Evolutionary conservation across 108 stramenopile species (phyloP), one percentile per base, ranked within the genome.

Genomic region (Pseudonitzschia multistriata): DNA sequence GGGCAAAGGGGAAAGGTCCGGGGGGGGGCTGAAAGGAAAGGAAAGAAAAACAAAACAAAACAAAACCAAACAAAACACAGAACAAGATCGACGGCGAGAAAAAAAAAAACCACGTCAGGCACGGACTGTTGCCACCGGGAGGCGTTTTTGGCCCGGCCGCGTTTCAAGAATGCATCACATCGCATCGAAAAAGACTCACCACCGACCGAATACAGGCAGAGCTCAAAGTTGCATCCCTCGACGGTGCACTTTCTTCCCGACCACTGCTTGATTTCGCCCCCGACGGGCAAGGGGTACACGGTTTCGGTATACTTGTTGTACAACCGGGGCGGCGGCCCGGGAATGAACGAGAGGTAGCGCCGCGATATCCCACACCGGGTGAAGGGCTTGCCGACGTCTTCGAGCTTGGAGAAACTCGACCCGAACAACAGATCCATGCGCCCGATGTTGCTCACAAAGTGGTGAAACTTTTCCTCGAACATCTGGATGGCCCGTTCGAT

Each of bases 371-470:
- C 94, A 74, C 91, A 95, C 48, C 91, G 70, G 7, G 91, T 95
- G 63, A 93, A 95, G 11, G 94, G 88, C 74, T 92, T 90, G 1
- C 94, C 94, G 42, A 92, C 85, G 70, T 95, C 94, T 77, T 91
- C 86, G n/a, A 95, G 77, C 76, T 91, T 88, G 24, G 89, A 81
- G 70, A 94, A 94, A 15, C 86, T 89, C 13, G 87, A 81, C 8
- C 88, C 80, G 68, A 95, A 95, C n/a, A 95, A 74, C n/a, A 91
- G 75, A 72, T 95, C 90, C 91, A 95, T 95, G 42, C 86, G 85
- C 17, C 71, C 73, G 36, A 93, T 87, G 62, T 89, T 79, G 25
- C 77, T 78, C 3, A 89, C 82, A 80, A 93, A 95, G 50, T 76
- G 80, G 14, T 75, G 65, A 53, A 89, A 95, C 64, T 95, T 95